Base-by-base conservation (phyloP, 495 filamentous ascomycete species). In the Trichoderma erinaceum region DNA sequence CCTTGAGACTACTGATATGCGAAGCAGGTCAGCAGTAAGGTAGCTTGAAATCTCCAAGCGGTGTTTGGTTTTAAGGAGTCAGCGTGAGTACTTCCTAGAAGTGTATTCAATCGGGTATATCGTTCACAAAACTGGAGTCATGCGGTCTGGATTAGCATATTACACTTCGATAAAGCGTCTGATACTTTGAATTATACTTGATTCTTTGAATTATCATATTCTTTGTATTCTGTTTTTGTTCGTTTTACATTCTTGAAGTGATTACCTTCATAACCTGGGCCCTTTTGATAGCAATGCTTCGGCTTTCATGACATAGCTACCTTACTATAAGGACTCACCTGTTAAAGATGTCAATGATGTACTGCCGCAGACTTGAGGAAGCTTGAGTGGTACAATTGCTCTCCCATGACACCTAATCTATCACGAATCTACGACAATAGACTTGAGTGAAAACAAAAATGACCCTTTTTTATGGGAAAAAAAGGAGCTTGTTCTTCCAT, bases 391-490 rank as follows among this genome's bases (percentile, higher is more conserved):
- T 38, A 38, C 35, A 38, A 38, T 38, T 38, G 35, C 35, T 21
- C 23, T 58, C 50, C 21, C 11, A 12, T 21, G 27, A 32, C 56
- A 61, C 25, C 56, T 13, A 61, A 32, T 61, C 23, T 61, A 61
- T 61, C 56, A 61, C 56, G 50, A 6, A 61, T 25, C 56, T 61
- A 32, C 56, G 23, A 61, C 25, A 32, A 61, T 25, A 61, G 23
- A 32, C 29, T 61, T 35, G 21, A 56, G 50, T 32, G 56, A 61
- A 29, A 61, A 61, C 23, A 29, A 61, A 61, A 2, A 12, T 4
- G 35, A 25, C 56, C 56, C 56, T 11, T 61, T 18, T 29, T 21
- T 25, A 32, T 58, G 50, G 41, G 41, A 29, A 29, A 7, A 10
- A 61, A 29, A 61, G n/a, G 25, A 21, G 29, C 56, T 13, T 61